Evolutionary conservation across 345 rosid genomes (phyloP).

Genomic region (Eucalyptus microcorys): DNA sequence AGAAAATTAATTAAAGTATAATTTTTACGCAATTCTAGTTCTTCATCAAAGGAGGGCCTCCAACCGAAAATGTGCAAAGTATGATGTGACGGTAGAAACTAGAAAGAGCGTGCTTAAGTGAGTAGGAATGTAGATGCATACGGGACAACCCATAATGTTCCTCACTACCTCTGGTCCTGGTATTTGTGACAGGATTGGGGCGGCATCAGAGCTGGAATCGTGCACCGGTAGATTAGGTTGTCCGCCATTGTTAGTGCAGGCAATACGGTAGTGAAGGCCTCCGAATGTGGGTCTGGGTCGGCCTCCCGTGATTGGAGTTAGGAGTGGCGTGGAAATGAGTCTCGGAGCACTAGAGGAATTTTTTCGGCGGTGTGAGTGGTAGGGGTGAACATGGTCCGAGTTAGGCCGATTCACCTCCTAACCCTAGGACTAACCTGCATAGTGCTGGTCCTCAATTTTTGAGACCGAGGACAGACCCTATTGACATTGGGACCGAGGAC

Average conservation of each 20-base stretch:
- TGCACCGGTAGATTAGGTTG: not conserved
- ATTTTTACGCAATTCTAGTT: not conserved
- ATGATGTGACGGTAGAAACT: not conserved
- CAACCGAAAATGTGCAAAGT: not conserved
- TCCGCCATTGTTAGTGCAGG: not conserved
- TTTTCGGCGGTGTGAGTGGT: not conserved
- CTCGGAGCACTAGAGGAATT: not conserved
- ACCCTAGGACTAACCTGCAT: no score
- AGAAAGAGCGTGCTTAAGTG: not conserved
- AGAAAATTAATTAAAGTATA: not conserved
- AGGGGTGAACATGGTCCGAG: no score
- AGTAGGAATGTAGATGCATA: not conserved
- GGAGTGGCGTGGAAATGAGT: not conserved
- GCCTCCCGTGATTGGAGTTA: not conserved
- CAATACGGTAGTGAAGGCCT: not conserved
- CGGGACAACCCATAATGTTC: not conserved
- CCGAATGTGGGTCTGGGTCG: not conserved
- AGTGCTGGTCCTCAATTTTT: no score
- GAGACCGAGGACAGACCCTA: no score
- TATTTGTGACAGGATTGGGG: not conserved
- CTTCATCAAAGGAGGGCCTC: not conserved
- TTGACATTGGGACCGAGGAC: no score
- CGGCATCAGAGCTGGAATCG: not conserved
- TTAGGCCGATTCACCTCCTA: no score
- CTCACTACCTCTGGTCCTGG: not conserved